Base-by-base conservation (phyloP, 441 rosid species). In the Geranium incanum region DNA sequence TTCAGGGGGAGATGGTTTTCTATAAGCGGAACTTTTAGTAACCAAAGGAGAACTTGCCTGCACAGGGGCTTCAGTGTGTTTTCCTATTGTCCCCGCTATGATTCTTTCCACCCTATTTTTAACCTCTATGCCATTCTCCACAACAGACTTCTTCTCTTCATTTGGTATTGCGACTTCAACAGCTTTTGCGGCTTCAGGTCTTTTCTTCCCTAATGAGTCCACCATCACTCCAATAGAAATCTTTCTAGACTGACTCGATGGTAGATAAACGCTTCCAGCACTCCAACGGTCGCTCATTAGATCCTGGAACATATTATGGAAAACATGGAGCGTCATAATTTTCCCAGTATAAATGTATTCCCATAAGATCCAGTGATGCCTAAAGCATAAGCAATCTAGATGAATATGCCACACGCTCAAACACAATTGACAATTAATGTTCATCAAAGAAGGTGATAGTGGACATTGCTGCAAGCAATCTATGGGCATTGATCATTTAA, bases 241-340 rank as follows among this genome's bases (percentile, higher is more conserved):
- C 87, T 93, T 93, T 78, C 94, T 86, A 52, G 87, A 78, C 70
- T 89, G 95, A 78, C 89, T 89, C 60, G 91, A 84, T 18, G 84
- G 91, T 74, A 62, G 83, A 71, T 55, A 83, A 71, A 80, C 77
- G 74, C 90, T 84, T 67, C 90, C 88, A 69, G 77, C 77, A 77
- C 87, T 91, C 67, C 86, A 81, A 68, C 75, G 73, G 12, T 82
- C 86, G 68, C 84, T 86, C 86, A 80, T 80, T 70, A 52, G 81
- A 72, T 76, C 88, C 97, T 88, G 88, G 75, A 80, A 84, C 59
- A 73, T 41, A 19, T 69, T 33, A 38, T 48, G 37, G 16, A 57
- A 70, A 21, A 36, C 21, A 50, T 64, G 70, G 71, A 12, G n/a
- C 64, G 19, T 59, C 33, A 18, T 16, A 59, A 59, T 5, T 59